Evolutionary conservation across 345 rosid genomes (phyloP), one percentile per base, ranked within the genome.

Genomic region (Rhodomyrtus tomentosa): DNA sequence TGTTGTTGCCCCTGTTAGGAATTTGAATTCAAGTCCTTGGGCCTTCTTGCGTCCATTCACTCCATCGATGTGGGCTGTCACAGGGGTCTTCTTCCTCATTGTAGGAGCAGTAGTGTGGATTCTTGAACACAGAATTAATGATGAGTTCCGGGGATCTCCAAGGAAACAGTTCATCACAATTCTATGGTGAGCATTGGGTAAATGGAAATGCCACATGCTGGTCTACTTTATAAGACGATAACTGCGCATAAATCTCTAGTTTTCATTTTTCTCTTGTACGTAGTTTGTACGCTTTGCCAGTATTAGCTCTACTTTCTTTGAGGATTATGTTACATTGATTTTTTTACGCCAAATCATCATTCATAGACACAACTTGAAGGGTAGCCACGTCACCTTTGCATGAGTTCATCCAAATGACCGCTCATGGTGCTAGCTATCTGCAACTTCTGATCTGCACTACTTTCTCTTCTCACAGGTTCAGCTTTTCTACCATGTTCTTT

Each of bases 401-500:
- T 62, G 59, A 58, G 25, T n/a, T 80, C 36, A 49, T 80, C 36
- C 36, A 51, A n/a, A 74, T 40, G 8, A 27, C 59, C 32, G 38
- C 82, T n/a, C n/a, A 24, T 7, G 38, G 10, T 82, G 55, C 81
- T 53, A 81, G 55, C 81, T 53, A 81, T 49, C 50, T 51, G 54
- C n/a, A 54, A 83, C 83, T 80, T 80, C 82, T 85, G 25, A 50
- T 76, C 51, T 40, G 45, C 14, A 4, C 80, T 36, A 82, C 29
- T 59, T 51, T 85, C 83, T 68, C 10, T 48, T 59, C 38, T 51
- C 87, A 89, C 99, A 96, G 98, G 99, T 96, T 86, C 36, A 94
- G 95, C 93, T 94, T 95, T 90, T 94, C 96, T 10, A 95, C 98
- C 0, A 92, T 95, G 98, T 96, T 96, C 92, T 94, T 91, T 82